Evolutionary conservation across 78 protist species (phyloP).

Genomic region (Dictyostelium brefeldianum): DNA sequence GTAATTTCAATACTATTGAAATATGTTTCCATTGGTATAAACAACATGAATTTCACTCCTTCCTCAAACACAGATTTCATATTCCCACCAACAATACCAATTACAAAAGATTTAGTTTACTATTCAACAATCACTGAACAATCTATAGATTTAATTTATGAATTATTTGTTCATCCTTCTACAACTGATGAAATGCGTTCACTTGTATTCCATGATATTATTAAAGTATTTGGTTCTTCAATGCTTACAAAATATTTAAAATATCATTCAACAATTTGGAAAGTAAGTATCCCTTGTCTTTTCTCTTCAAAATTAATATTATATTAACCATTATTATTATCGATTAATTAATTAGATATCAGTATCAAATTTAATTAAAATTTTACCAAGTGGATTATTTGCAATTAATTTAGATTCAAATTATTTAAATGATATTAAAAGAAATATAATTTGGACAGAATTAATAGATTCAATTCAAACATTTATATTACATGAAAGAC

Average conservation of each 20-base stretch:
- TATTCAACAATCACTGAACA: constrained; percentile 68
- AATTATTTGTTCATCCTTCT: constrained; percentile 31
- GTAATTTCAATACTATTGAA: constrained; percentile 42
- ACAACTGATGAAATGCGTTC: constrained; percentile 75
- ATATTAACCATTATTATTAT: no score
- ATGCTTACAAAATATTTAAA: constrained; percentile 70
- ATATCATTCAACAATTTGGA: constrained; percentile 79
- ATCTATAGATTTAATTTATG: constrained; percentile 45
- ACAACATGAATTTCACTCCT: constrained; percentile 23
- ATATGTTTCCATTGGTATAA: constrained; percentile 64
- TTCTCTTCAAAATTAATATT: no score
- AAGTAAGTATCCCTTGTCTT: no score
- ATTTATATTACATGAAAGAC: constrained; percentile 73
- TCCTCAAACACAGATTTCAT: not conserved
- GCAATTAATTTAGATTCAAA: constrained; percentile 51
- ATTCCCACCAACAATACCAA: not conserved
- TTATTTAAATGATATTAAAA: constrained; percentile 58
- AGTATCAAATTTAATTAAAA: constrained; percentile 51
- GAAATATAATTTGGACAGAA: constrained; percentile 84
- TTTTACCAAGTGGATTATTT: constrained; percentile 43
- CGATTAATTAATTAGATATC: no score
- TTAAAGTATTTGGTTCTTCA: constrained; percentile 77
- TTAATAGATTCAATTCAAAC: constrained; percentile 77
- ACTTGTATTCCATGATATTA: constrained; percentile 62
- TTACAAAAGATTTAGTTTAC: constrained; percentile 48